Conservation (phyloP, 352 stramenopile genomes). For the Phytophthora capsici region DNA sequence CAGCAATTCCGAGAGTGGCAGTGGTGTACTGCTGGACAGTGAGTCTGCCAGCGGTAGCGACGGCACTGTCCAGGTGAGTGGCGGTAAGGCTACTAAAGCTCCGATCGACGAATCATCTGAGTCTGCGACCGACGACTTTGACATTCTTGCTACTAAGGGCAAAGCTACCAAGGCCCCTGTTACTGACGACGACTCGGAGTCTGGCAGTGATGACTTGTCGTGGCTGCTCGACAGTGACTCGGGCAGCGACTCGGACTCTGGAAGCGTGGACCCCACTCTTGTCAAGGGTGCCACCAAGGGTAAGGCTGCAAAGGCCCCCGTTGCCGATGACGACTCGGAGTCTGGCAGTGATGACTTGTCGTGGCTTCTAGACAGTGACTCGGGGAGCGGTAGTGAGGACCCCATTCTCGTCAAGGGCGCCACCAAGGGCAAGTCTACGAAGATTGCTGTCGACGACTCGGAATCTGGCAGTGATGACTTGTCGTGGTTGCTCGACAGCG, state of each 20-base stretch:
- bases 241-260: too few relatives aligned
- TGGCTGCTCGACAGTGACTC: not conserved
- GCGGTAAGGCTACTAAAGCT: conserved; percentile 1
- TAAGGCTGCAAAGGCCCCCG: conserved; percentile 3
- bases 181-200: too few relatives aligned
- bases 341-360: not conserved
- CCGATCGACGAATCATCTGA: conserved; percentile 2
- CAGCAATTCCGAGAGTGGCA: not conserved
- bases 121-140: conserved; percentile 4
- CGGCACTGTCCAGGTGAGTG: not conserved
- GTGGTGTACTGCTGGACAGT: not conserved
- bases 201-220: too few relatives aligned
- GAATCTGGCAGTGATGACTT: conserved; percentile 1
- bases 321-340: conserved; percentile 5
- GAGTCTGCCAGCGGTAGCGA: conserved; percentile 1
- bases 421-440: conserved; percentile 6
- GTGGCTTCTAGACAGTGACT: conserved; percentile 10
- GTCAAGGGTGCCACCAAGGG: not conserved
- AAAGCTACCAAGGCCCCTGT: not conserved
- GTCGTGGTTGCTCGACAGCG: conserved; percentile 8
- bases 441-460: not conserved
- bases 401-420: not conserved
- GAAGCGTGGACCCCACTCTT: not conserved
- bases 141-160: conserved; percentile 2
- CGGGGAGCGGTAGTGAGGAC: conserved; percentile 7